These are phyloP conservation scores for Laguncularia racemosa DNA, from an alignment of 345 rosid species.

Conservation along the genomic window DNA sequence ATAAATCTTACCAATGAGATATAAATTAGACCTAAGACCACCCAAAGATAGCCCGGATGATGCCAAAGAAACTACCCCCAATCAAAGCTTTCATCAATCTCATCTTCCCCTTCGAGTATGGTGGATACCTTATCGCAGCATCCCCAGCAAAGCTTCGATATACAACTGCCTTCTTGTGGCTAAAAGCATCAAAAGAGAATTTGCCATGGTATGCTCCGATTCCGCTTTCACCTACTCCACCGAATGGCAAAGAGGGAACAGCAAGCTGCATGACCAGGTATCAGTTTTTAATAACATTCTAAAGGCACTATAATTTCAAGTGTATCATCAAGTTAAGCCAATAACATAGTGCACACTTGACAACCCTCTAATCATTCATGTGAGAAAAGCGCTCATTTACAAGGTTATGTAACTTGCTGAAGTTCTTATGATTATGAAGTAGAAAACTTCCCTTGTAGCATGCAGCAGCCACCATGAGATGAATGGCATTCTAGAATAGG, in stretches of 20 bases:
- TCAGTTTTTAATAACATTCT: neutral
- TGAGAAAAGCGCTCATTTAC: too few relatives aligned
- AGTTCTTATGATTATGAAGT: too few relatives aligned
- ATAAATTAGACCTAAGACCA: constrained; percentile 14
- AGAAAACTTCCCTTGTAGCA: too few relatives aligned
- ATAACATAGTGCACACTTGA: too few relatives aligned
- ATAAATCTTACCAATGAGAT: neutral
- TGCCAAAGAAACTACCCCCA: constrained; percentile 30
- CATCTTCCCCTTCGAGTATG: constrained; percentile 59
- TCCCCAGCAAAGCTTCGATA: constrained; percentile 63
- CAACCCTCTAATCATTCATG: too few relatives aligned
- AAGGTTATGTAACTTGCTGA: too few relatives aligned
- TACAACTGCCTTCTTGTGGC: constrained; percentile 90
- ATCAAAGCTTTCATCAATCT: constrained; percentile 55
- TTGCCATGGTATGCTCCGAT: constrained; percentile 90
- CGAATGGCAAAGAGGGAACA: constrained; percentile 63
- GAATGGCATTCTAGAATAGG: too few relatives aligned
- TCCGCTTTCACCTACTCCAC: constrained; percentile 97
- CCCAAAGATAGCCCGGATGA: constrained; percentile 52
- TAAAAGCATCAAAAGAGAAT: constrained; percentile 88
- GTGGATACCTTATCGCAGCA: constrained; percentile 65
- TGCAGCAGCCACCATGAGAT: too few relatives aligned
- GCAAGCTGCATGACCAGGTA: constrained; percentile 45
- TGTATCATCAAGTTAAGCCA: too few relatives aligned
- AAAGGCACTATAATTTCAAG: neutral